Conservation (phyloP, 768 basidiomycete genomes). For the Hortiboletus campestris region DNA sequence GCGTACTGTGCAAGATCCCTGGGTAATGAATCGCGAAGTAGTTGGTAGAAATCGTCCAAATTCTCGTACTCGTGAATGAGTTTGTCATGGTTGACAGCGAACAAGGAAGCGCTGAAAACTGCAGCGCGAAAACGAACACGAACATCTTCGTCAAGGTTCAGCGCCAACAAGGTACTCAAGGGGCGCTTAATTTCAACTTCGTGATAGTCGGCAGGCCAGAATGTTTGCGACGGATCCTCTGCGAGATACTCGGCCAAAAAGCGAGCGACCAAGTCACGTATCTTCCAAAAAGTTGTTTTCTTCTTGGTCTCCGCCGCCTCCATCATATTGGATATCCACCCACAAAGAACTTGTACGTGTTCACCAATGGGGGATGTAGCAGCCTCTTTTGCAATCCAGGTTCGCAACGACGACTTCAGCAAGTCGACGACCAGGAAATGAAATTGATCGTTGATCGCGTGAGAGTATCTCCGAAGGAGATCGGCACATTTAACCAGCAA, state of each 20-base stretch:
- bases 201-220: constrained; percentile 42
- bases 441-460: constrained; percentile 50
- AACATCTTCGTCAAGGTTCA: constrained; percentile 72
- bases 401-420: constrained; percentile 58
- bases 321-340: constrained; percentile 52
- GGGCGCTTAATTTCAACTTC: constrained; percentile 38
- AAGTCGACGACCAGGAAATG: constrained; percentile 57
- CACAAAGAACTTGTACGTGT: constrained; percentile 48
- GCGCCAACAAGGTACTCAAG: constrained; percentile 44
- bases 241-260: constrained; percentile 68
- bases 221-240: constrained; percentile 50
- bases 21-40: constrained; percentile 46
- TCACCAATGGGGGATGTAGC: constrained; percentile 37
- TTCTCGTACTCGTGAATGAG: constrained; percentile 31
- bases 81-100: constrained; percentile 38
- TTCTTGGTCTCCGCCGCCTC: constrained; percentile 33
- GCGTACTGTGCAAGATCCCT: constrained; percentile 50
- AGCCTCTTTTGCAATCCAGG: constrained; percentile 48
- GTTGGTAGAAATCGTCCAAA: constrained; percentile 41
- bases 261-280: constrained; percentile 59
- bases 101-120: constrained; percentile 54
- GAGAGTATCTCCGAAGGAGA: constrained; percentile 53
- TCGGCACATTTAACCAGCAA: constrained; percentile 55
- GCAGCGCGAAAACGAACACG: constrained; percentile 82
- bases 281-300: constrained; percentile 58